Evolutionary conservation across 768 basidiomycete species (phyloP), one percentile per base, ranked within the genome.

Genomic region (Leccinum subtestaceum): DNA sequence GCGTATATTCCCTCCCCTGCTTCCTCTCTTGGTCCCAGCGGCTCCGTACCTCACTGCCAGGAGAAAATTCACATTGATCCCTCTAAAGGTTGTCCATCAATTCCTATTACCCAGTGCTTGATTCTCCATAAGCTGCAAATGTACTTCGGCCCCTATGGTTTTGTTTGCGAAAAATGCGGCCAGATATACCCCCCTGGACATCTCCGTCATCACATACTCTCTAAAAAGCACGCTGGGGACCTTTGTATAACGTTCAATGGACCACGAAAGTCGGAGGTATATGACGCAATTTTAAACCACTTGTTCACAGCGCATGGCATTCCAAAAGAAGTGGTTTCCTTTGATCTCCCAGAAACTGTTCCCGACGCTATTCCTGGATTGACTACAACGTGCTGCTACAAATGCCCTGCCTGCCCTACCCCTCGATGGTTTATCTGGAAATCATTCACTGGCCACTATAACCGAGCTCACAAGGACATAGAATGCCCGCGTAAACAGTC

Each of bases 91-190:
- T 55, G 55, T 17, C 55, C 55, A 7, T 55, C 55, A 7, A 27
- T 2, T 4, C 55, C 55, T 9, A 11, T 48, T 3, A 36, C 55
- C 13, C 4, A 47, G 7, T 56, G 47, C 23, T 3, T 15, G 0
- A 56, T 56, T 9, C 34, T 56, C 1, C 1, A 6, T 4, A 48
- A 49, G 9, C 21, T 56, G 4, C 9, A 10, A 6, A 56, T 56
- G 47, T 56, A 36, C 17, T 56, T 56, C 34, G 47, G 55, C 2
- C 55, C 32, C 17, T 27, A 56, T 27, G 55, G 55, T 4, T 56
- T 56, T 8, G 34, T 56, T 11, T 55, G 45, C 19, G 45, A 55
- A 17, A 47, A 55, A 47, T 55, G 45, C 6, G 31, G 45, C 12
- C 19, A 56, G 1, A 23, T 56, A 19, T 56, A 56, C 6, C 55